These are phyloP conservation scores for Paraphaeosphaeria minitans DNA, from an alignment of 2,329 filamentous ascomycete genomes.

Conservation along the genomic window DNA sequence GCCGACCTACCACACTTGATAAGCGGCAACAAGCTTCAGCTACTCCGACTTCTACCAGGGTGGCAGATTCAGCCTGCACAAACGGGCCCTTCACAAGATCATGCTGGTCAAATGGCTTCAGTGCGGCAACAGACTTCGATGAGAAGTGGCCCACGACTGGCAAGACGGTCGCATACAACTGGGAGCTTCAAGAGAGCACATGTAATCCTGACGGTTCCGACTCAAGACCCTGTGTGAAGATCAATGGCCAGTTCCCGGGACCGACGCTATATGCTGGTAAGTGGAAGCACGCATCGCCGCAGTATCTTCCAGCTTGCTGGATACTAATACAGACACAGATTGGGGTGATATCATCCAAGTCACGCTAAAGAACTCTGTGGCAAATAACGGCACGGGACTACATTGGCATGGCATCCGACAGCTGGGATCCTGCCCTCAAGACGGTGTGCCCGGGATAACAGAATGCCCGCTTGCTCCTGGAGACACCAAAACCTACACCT, in stretches of 20 bases:
- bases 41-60: constrained; percentile 19
- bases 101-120: constrained; percentile 48
- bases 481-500: constrained; percentile 21
- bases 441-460: constrained; percentile 60
- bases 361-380: constrained; percentile 57
- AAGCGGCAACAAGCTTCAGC: constrained; percentile 15
- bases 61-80: constrained; percentile 38
- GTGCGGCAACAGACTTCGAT: constrained; percentile 49
- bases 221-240: constrained; percentile 22
- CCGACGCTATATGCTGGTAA: constrained; percentile 29
- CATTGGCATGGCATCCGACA: constrained; percentile 67
- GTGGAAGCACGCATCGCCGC: constrained; percentile 42
- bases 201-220: constrained; percentile 33
- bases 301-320: background rate
- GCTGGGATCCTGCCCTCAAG: constrained; percentile 42
- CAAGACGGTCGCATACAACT: constrained; percentile 39
- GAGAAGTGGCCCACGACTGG: constrained; percentile 46
- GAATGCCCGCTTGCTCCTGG: constrained; percentile 62
- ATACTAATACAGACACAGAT: constrained; percentile 18
- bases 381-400: constrained; percentile 62
- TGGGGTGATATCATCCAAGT: constrained; percentile 30
- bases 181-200: constrained; percentile 45
- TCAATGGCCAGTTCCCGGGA: constrained; percentile 31
- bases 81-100: constrained; percentile 43
- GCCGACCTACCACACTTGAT: constrained; percentile 17